Conservation (phyloP, 192 early-diverging fungal genomes). For the Phlyctochytrium bullatum region DNA sequence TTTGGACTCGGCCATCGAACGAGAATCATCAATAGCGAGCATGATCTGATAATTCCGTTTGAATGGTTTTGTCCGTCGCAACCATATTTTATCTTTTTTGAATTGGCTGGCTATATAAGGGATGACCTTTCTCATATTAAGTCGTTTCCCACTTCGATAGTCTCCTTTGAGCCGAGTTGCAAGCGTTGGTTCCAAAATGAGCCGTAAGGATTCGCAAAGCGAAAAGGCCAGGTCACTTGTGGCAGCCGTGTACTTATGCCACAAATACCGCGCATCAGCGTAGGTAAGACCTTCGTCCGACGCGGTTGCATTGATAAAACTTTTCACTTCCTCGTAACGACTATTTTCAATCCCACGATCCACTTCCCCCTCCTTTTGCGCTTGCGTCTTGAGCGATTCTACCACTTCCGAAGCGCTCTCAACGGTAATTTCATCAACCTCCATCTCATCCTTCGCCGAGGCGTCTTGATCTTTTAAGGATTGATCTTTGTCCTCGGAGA, state of each 20-base stretch:
- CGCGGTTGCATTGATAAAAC: conserved; percentile 73
- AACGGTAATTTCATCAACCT: conserved; percentile 22
- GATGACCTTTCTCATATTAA: conserved; percentile 99
- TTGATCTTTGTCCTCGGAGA: too few relatives aligned
- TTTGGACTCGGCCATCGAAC: conserved; percentile 90
- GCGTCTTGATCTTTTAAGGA: too few relatives aligned
- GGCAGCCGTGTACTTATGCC: conserved; percentile 84
- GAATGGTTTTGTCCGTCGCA: conserved; percentile 93
- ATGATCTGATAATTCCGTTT: conserved; percentile 98
- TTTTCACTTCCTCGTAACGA: conserved; percentile 65
- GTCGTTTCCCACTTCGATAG: conserved; percentile 96
- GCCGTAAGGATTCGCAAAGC: conserved; percentile 91
- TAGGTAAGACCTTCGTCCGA: conserved; percentile 61
- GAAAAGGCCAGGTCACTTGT: conserved; percentile 88
- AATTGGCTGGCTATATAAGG: conserved; percentile 98
- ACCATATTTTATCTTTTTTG: conserved; percentile 99
- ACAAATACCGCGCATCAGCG: conserved; percentile 61
- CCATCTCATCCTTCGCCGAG: too few relatives aligned
- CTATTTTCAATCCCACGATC: not conserved
- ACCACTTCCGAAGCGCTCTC: conserved; percentile 9
- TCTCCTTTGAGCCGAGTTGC: conserved; percentile 96
- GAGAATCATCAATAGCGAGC: conserved; percentile 96
- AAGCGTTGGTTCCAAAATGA: conserved; percentile 95
- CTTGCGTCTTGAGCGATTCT: not conserved
- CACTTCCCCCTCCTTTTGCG: not conserved